Conservation (phyloP, 1,284 basidiomycete genomes). For the Austroboletus sp. region DNA sequence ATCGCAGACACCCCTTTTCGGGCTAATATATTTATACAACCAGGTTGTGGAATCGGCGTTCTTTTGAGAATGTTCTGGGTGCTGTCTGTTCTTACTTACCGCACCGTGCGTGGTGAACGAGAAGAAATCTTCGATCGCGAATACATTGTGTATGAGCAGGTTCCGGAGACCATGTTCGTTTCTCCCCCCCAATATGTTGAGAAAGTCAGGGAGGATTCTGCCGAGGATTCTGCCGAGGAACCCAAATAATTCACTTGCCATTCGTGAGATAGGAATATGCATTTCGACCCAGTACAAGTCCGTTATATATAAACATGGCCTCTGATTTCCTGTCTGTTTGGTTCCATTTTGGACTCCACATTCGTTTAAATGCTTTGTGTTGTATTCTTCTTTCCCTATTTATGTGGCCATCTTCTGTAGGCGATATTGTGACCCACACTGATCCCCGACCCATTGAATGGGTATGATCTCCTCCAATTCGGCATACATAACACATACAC, state of each 20-base stretch:
- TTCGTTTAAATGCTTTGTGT: slow-evolving; percentile 20
- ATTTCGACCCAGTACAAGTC: slow-evolving; percentile 3
- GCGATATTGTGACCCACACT: too few relatives aligned
- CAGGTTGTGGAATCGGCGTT: slow-evolving; percentile 73
- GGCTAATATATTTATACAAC: slow-evolving; percentile 6
- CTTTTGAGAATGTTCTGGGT: slow-evolving; percentile 73
- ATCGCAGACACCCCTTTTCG: neutral
- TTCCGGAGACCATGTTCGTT: slow-evolving; percentile 34
- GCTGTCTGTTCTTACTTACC: slow-evolving; percentile 51
- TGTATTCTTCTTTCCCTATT: slow-evolving; percentile 12
- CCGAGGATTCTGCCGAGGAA: slow-evolving; percentile 10
- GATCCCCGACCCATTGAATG: too few relatives aligned
- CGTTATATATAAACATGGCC: slow-evolving; percentile 2
- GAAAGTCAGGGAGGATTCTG: slow-evolving; percentile 32
- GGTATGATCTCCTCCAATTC: too few relatives aligned
- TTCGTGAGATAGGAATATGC: neutral
- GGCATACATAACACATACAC: too few relatives aligned
- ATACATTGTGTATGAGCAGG: slow-evolving; percentile 35
- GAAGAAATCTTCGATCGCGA: slow-evolving; percentile 33
- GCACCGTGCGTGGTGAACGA: slow-evolving; percentile 44
- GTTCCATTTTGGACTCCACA: slow-evolving; percentile 9
- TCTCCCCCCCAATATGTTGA: slow-evolving; percentile 50
- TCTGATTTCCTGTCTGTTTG: slow-evolving; percentile 2
- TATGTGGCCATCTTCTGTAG: neutral
- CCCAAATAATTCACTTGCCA: slow-evolving; percentile 14